Base-by-base conservation (phyloP, 129 eudicot species). In the Solidago caesia region DNA sequence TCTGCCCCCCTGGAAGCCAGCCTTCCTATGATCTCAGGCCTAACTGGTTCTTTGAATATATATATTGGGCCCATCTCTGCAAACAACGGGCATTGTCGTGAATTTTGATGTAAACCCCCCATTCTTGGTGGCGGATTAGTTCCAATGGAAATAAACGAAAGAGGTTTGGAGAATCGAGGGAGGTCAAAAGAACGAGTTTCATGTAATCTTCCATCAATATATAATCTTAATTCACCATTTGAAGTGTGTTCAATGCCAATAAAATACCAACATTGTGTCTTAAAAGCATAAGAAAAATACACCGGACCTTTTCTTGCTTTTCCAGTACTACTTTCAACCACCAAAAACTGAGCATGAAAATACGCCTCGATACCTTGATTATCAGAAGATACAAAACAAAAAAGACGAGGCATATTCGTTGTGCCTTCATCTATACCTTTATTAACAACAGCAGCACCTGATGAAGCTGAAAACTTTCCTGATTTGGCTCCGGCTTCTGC, bases 1-100 rank as follows among this genome's bases (percentile, higher is more conserved):
- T 92, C 98, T 4, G 95, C 92, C 58, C 98, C 98, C 70, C 98
- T 83, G 57, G 93, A 74, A 83, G 98, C 92, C 84, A 92, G 81
- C 75, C 96, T 92, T 44, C 83, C 71, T 84, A 92, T 84, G 77
- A 82, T 86, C 59, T 90, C 98, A 5, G 90, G 84, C 42, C 98
- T 96, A 74, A 92, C 78, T 12, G 96, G 80, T 74, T 92, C 96
- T 78, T 88, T 92, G 75, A 92, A 92, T 10, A 92, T 90, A 80
- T 92, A 92, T 48, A 92, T 69, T 8, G 98, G 96, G 14, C 98
- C 98, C 96, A 92, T 88, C 82, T 92, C 98, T 55, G 96, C 98
- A 88, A 92, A 92, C 84, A 92, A 81, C 26, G 98, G 95, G 79
- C 85, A 81, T 66, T 88, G 96, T 64, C 95, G 90, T 7, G 87